These are phyloP conservation scores for Cunninghamia lanceolata DNA, from an alignment of 75 land plant genomes.

Conservation along the genomic window DNA sequence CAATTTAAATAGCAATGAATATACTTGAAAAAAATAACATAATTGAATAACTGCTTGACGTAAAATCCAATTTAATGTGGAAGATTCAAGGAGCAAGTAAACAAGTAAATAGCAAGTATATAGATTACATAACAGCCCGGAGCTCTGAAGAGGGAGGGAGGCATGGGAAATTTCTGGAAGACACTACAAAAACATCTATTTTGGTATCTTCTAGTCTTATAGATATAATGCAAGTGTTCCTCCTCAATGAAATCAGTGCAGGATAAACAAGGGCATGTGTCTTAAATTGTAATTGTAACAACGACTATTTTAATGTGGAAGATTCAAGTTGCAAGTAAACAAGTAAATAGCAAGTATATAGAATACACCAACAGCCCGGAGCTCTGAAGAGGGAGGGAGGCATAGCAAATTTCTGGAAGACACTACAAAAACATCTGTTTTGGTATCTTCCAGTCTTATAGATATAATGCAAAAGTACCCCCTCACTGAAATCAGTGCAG, in stretches of 20 bases:
- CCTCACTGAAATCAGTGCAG: not conserved
- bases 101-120: not conserved
- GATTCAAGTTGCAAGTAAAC: too few relatives aligned
- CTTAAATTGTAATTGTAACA: not conserved
- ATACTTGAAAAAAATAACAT: not conserved
- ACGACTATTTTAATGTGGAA: not conserved
- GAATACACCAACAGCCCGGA: not conserved
- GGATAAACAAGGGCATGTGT: not conserved
- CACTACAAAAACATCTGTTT: not conserved
- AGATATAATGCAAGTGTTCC: not conserved
- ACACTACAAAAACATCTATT: not conserved
- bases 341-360: not conserved
- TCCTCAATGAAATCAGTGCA: not conserved
- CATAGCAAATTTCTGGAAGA: not conserved
- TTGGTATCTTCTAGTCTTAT: not conserved
- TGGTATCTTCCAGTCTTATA: not conserved
- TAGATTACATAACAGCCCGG: not conserved
- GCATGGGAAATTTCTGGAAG: not conserved
- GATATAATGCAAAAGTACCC: not conserved
- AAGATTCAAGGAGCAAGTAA: not conserved
- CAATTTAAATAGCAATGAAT: constrained; percentile 3
- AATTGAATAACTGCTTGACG: not conserved
- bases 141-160: not conserved
- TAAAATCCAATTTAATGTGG: not conserved
- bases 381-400: not conserved